Percentiles rank a stretch among this genome's conserved stretches.
Conservation (phyloP, 1,284 basidiomycete species). For the Anthracocystis walkeri region DNA sequence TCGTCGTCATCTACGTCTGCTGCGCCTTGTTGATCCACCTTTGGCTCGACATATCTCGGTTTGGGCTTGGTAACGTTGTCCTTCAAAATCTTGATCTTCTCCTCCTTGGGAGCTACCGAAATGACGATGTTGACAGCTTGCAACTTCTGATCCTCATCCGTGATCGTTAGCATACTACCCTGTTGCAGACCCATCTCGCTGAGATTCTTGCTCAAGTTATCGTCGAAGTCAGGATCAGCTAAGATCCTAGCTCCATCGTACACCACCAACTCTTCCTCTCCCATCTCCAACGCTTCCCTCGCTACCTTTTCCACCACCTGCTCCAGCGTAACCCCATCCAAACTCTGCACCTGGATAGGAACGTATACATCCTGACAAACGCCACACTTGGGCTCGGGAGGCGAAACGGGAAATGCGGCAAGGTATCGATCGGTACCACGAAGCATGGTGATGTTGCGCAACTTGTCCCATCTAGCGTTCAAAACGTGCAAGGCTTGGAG, state of each 20-base stretch:
- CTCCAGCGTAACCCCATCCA: constrained; percentile 79
- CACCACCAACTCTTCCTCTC: constrained; percentile 66
- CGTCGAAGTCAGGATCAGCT: constrained; percentile 88
- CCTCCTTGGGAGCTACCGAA: constrained; percentile 9
- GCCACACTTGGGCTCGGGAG: constrained; percentile 74
- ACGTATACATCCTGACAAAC: constrained; percentile 89
- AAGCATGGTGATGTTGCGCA: constrained; percentile 50
- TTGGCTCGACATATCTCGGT: background rate
- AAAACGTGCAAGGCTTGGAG: constrained; percentile 89
- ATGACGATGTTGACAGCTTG: constrained; percentile 57
- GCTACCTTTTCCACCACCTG: constrained; percentile 75
- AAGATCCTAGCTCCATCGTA: constrained; percentile 86
- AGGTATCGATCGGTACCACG: constrained; percentile 42
- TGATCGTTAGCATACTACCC: constrained; percentile 86
- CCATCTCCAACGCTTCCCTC: constrained; percentile 72
- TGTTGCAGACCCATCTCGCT: constrained; percentile 76
- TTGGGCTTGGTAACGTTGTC: constrained; percentile 16
- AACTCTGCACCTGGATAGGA: constrained; percentile 73
- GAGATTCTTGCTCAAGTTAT: constrained; percentile 80
- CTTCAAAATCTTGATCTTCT: constrained; percentile 16
- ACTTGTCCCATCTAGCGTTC: constrained; percentile 35
- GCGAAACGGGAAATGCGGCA: constrained; percentile 24
- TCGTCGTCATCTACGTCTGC: background rate
- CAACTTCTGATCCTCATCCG: constrained; percentile 78
- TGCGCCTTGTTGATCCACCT: background rate